Evolutionary conservation across 345 rosid species (phyloP).

Genomic region (Trapa bicornis): DNA sequence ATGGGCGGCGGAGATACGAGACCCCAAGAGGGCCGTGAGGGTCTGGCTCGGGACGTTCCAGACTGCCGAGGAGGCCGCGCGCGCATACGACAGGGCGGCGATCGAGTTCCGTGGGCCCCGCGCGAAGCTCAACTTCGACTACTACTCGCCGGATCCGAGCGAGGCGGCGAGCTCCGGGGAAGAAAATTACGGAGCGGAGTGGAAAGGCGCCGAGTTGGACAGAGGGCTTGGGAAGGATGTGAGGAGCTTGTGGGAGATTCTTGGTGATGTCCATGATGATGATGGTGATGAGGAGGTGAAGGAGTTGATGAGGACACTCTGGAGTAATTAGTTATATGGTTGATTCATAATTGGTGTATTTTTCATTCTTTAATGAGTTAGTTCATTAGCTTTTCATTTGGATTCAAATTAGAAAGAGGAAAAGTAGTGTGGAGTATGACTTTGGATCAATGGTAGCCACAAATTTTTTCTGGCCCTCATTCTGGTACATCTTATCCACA

Average conservation of each 20-base stretch:
- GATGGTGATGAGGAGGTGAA: background rate
- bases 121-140: slow-evolving; percentile 37
- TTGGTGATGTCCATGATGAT: background rate
- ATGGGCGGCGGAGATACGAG: slow-evolving; percentile 95
- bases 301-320: background rate
- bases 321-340: background rate
- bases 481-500: too few relatives aligned
- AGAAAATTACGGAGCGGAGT: background rate
- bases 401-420: too few relatives aligned
- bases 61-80: slow-evolving; percentile 86
- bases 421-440: too few relatives aligned
- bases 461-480: background rate
- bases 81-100: slow-evolving; percentile 79
- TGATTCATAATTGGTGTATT: too few relatives aligned
- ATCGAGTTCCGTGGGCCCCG: slow-evolving; percentile 35
- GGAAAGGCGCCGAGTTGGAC: background rate
- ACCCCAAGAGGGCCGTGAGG: slow-evolving; percentile 58
- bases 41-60: slow-evolving; percentile 95
- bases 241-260: background rate
- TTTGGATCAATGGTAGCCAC: too few relatives aligned
- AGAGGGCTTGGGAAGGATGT: background rate
- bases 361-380: too few relatives aligned
- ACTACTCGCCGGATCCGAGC: background rate
- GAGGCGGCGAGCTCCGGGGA: background rate
- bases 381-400: too few relatives aligned